phyloP scores from a whole-genome alignment of 2,329 filamentous ascomycete genomes.

The Chaetomium strumarium region DNA sequence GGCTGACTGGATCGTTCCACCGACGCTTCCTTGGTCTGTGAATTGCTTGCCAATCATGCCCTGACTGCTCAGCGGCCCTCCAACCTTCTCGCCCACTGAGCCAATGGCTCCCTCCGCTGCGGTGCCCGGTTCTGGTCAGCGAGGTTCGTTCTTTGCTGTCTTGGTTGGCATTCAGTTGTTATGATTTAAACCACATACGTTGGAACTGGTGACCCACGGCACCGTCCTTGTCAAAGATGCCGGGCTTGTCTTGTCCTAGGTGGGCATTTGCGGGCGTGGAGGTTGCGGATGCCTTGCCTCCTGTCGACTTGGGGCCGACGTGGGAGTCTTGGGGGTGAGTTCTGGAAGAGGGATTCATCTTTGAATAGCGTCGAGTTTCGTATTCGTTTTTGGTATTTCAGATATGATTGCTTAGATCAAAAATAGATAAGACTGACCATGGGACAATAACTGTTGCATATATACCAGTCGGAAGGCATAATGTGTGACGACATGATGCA shows the following conservation, averaged over 20 bases:
- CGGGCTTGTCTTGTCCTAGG: constrained; percentile 30
- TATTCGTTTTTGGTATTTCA: background rate
- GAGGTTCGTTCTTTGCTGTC: background rate
- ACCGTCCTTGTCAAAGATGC: constrained; percentile 43
- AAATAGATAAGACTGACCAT: too few species aligned
- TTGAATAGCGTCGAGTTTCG: background rate
- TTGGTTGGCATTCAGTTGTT: background rate
- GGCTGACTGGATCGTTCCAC: constrained; percentile 44
- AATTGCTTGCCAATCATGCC: constrained; percentile 52
- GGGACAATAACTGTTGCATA: too few species aligned
- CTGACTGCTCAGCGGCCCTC: constrained; percentile 45
- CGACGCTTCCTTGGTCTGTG: constrained; percentile 46
- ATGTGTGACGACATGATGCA: too few species aligned
- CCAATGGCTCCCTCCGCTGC: constrained; percentile 44
- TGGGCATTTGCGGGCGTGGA: constrained; percentile 25
- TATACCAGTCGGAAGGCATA: too few species aligned
- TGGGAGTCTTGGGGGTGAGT: constrained; percentile 14
- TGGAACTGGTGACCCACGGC: constrained; percentile 52
- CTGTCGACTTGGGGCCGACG: constrained; percentile 17
- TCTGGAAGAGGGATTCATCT: constrained; percentile 6
- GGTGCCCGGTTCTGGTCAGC: background rate
- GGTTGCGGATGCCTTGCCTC: constrained; percentile 16
- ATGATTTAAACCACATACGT: constrained; percentile 28
- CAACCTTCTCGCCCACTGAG: constrained; percentile 43
- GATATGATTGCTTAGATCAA: too few species aligned